Evolutionary conservation across 441 rosid genomes (phyloP), one percentile per base, ranked within the genome.

Genomic region (Erodium moschatum): DNA sequence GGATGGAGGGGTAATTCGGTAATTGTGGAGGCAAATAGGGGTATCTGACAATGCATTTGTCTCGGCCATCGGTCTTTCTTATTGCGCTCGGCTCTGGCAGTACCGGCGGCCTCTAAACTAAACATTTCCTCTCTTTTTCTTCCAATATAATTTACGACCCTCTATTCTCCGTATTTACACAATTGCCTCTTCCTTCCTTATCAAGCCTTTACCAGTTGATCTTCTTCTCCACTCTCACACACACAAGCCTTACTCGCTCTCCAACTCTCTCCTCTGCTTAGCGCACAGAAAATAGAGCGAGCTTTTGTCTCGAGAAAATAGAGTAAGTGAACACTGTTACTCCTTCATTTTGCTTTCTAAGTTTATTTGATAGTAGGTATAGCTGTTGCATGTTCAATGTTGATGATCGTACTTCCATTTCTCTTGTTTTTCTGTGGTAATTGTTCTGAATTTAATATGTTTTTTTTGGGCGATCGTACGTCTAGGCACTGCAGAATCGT

Each of bases 141-240:
- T 40, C 46, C 46, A 8, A 40, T 40, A 40, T 9, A 8, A 40
- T 40, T 40, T 40, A 40, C 46, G 46, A 40, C 46, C 12, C 46
- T 40, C 18, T 3, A n/a, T 50, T 50, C 16, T n/a, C 19, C 4
- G 7, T 50, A 52, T 52, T 52, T 61, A 61, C 65, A 0, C 16
- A 24, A 61, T 24, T 61, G 65, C 65, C 65, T 21, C 65, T 5
- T 21, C 35, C 35, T 11, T 61, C 65, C 24, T 27, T 24, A 10
- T 24, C 65, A 61, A 61, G 65, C 33, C 65, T 52, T n/a, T 13
- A 52, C 7, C 35, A 24, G 65, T 61, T 52, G 9, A 52, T 52
- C 65, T 27, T 61, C 65, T 60, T 61, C 65, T 61, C 33, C 65
- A 24, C 35, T 24, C 65, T 52, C 20, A 15, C n/a, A 16, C 60